Evolutionary conservation across 108 stramenopile species (phyloP), one percentile per base, ranked within the genome.

Genomic region (Fragilaria crotonensis): DNA sequence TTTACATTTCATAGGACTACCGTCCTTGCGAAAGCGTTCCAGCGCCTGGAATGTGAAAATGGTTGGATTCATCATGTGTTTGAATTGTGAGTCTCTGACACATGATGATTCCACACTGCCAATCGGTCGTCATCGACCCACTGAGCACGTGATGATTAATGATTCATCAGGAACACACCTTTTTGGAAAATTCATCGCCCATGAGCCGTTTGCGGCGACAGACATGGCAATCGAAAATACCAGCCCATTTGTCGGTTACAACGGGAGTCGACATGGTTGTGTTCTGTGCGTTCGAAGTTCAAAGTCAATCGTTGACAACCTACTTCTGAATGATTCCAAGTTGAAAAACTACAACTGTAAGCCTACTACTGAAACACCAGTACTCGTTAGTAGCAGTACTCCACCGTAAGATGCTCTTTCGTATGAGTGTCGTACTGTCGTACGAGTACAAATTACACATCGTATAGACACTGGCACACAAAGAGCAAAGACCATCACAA

Each of bases 191-290:
- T 54, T 78, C 77, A 0, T 50, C 54, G 0, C 63, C 77, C 64
- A 74, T 63, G 18, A 78, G 31, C 25, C 72, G 72, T 36, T 78
- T 78, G 28, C 77, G 48, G 22, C 59, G 48, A 56, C 77, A 78
- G 14, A 52, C 11, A 22, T 25, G 25, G 54, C 77, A 78, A 54
- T 73, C 77, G 45, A 74, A 78, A 22, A 59, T 66, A 3, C 77
- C 77, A 28, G 71, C 67, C 77, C 77, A 78, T 46, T 61, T 64
- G 28, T 63, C 45, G 30, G 71, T 66, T 11, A 73, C 55, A 0
- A 77, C 76, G 18, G 76, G 76, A 22, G 71, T 69, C 1, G 76
- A 77, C 76, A 77, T 77, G 20, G 0, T 59, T 22, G 32, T 54
- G 14, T 33, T 41, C 0, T 20, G 50, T 51, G n/a, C n/a, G n/a